Base-by-base conservation (phyloP, 225 moss, liverwort and hornwort species). In the Sphagnum tenellum region DNA sequence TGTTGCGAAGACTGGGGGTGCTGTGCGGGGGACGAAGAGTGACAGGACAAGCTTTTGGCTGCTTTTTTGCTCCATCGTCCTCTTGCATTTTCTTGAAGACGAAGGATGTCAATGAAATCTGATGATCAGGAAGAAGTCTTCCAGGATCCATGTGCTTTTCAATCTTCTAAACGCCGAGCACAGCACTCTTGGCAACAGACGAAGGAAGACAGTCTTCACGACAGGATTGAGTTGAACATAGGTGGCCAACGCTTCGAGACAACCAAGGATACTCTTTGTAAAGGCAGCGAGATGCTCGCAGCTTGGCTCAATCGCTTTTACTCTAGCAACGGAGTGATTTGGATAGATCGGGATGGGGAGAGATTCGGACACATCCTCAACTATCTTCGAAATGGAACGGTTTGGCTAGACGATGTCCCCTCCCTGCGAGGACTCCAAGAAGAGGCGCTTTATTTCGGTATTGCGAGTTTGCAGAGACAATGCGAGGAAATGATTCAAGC, bases 331-430 rank as follows among this genome's bases (percentile, higher is more conserved):
- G 72, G 56, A 10, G 64, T 73, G 12, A 45, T 75, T 12, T 85
- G 78, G 74, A 70, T 88, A 12, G 88, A 88, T 60, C 77, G 88
- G 68, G 88, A 88, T 62, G 77, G 77, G 1, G 62, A 8, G 48
- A 75, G 84, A 49, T 88, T 85, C 50, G 49, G 46, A 14, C 75
- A 88, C 63, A 76, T 88, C 3, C 72, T 88, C 7, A 88, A 88
- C 60, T 88, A 88, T 64, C 71, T 85, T 12, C 71, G 80, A 48
- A 74, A 63, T 69, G 79, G 74, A 62, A 85, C 88, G 9, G 64
- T 82, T 29, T 82, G 70, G 65, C 71, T 85, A 48, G 75, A 79
- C 50, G 66, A 78, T 3, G 61, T 79, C 45, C 46, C 70, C 5
- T 76, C 75, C 8, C 69, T 88, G 3, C 73, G 77, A 74, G 88